A percentile compares a stretch with the other conserved stretches of the same genome.
These are phyloP conservation scores for Lyophyllum atratum DNA, from an alignment of 768 basidiomycete genomes.

Conservation along the genomic window DNA sequence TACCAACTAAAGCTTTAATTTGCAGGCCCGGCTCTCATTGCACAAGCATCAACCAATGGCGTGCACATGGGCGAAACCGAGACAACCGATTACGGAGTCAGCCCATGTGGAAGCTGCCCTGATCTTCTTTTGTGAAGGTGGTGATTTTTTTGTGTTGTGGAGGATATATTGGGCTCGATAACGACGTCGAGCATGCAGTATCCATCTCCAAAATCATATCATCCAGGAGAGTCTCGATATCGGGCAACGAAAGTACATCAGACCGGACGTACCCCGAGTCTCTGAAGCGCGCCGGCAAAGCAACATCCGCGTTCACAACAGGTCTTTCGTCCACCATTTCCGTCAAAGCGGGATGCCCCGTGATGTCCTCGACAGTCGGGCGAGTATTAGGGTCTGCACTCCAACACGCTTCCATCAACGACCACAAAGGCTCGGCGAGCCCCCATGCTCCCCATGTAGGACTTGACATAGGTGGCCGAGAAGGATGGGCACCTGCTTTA, in stretches of 20 bases:
- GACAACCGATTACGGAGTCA: too few species aligned
- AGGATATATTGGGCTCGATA: too few species aligned
- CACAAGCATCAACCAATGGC: too few species aligned
- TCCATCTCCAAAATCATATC: background rate
- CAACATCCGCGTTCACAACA: background rate
- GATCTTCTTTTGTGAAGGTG: too few species aligned
- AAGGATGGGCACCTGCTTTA: constrained; percentile 16
- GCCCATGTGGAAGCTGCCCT: too few species aligned
- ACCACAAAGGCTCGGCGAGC: constrained; percentile 2
- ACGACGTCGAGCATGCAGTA: too few species aligned
- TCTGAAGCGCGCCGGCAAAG: background rate
- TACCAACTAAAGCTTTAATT: too few species aligned
- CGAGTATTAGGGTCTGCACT: background rate
- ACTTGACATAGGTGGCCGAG: constrained; percentile 7
- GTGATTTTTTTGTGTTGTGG: too few species aligned
- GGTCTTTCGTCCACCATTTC: background rate
- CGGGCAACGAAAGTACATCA: background rate
- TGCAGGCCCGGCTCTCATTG: too few species aligned
- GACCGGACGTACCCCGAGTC: background rate
- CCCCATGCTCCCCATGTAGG: constrained; percentile 3
- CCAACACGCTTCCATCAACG: background rate
- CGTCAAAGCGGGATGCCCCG: background rate
- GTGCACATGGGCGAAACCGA: too few species aligned
- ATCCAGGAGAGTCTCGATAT: background rate
- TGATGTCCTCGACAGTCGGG: background rate